These are phyloP conservation scores for Entamoeba invadens DNA, from an alignment of 208 protist species.

Conservation along the genomic window DNA sequence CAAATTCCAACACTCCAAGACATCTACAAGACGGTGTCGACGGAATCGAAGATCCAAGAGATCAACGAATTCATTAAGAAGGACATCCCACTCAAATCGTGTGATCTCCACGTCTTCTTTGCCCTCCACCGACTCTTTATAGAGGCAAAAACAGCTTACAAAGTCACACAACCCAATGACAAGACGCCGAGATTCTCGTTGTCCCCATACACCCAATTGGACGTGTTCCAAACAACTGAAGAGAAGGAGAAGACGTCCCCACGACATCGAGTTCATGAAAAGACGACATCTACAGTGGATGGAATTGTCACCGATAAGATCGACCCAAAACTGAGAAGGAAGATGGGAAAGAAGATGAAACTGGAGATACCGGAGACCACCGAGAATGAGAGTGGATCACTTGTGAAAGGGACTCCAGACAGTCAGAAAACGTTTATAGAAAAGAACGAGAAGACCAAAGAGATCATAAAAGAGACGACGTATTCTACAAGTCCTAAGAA, in stretches of 20 bases:
- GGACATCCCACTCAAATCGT: background rate
- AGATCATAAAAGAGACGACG: background rate
- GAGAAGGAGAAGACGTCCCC: too few relatives aligned
- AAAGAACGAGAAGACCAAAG: background rate
- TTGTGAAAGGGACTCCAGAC: background rate
- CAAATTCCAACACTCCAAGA: background rate
- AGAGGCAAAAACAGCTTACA: background rate
- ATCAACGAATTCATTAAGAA: background rate
- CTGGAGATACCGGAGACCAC: background rate
- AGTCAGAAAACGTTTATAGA: background rate
- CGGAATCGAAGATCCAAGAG: background rate
- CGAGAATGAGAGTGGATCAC: background rate
- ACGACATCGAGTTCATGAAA: too few relatives aligned
- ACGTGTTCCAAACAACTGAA: background rate
- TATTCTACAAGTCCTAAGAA: too few relatives aligned
- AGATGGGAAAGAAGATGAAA: background rate
- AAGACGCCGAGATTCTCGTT: background rate
- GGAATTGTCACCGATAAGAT: too few relatives aligned
- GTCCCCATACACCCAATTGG: too few relatives aligned
- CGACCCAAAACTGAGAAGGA: background rate
- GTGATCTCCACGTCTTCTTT: background rate
- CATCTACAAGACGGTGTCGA: background rate
- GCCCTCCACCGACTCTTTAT: background rate
- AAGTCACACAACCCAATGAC: background rate
- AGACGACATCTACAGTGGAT: too few relatives aligned